Evolutionary conservation across 106 monocot genomes (phyloP).

Genomic region (Dendrobium officinale): DNA sequence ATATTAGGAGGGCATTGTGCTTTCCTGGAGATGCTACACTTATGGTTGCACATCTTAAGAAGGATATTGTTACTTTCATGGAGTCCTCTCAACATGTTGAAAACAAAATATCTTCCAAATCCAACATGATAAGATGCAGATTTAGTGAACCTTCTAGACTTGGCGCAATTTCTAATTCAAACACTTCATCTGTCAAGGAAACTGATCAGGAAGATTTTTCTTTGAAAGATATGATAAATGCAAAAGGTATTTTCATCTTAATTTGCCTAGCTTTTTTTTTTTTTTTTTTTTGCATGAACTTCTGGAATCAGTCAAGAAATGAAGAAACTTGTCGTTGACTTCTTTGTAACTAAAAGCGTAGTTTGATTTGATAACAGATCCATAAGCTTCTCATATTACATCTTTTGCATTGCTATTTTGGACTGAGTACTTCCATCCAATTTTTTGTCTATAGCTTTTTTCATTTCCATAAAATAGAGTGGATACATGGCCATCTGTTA

Average conservation of each 20-base stretch:
- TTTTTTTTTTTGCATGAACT: not conserved
- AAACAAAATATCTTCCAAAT: slow-evolving; percentile 4
- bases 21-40: slow-evolving; percentile 88
- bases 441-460: not conserved
- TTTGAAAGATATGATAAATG: slow-evolving; percentile 1
- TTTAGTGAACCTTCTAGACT: slow-evolving; percentile 1
- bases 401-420: not conserved
- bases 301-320: not conserved
- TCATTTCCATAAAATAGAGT: not conserved
- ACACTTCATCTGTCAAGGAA: not conserved
- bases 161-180: not conserved
- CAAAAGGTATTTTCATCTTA: slow-evolving; percentile 8
- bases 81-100: slow-evolving; percentile 9
- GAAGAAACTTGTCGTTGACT: not conserved
- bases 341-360: not conserved
- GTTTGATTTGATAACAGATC: not conserved
- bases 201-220: not conserved
- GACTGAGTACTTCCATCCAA: not conserved
- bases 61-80: slow-evolving; percentile 5
- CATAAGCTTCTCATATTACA: not conserved
- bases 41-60: slow-evolving; percentile 66
- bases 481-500: not conserved
- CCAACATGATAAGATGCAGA: not conserved
- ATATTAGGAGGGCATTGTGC: slow-evolving; percentile 58
- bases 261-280: not conserved